Evolutionary conservation across 495 filamentous ascomycete genomes (phyloP), one percentile per base, ranked within the genome.

Genomic region (Lentithecium fluviatile): DNA sequence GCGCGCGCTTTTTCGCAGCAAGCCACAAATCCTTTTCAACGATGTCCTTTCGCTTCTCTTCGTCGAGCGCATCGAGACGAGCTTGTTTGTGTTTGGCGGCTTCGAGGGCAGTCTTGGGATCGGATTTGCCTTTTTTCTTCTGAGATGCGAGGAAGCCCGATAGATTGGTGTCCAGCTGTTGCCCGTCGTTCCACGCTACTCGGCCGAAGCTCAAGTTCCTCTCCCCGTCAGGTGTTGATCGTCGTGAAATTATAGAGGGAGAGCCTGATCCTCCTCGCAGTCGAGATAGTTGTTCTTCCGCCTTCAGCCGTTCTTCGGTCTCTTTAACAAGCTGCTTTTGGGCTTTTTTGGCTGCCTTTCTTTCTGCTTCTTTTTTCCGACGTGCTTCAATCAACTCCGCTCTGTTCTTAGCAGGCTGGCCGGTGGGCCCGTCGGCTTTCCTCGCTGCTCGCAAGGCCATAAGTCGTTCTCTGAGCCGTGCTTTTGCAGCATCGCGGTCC

Each of bases 11-110:
- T 74, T 90, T 84, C 6, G 93, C 94, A 50, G 91, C 93, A 57
- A 95, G 79, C 94, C 94, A 98, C 49, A 84, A 73, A 69, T 98
- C 93, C 76, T 97, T 97, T 75, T 97, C 91, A 60, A 89, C 83
- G 20, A 97, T 82, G 53, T 94, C 88, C 48, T 84, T 86, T 40
- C 85, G 87, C 76, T 96, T 93, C 61, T 84, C 81, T 2, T 85
- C 83, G 61, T 89, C 84, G 73, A 96, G 82, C 29, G 75, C 79
- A 29, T 80, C 81, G 36, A 97, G 67, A 40, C 90, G 78, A 57
- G 84, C 73, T 74, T 88, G 81, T 81, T 78, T 88, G 74, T 83
- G 90, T 80, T 78, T 83, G 55, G 74, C 91, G 71, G 73, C 79
- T 74, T 81, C 79, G 38, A 78, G 91, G 66, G 77, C 89, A 21